These are phyloP conservation scores for Dioscorea zingiberensis DNA, from an alignment of 106 monocot species.

Conservation along the genomic window DNA sequence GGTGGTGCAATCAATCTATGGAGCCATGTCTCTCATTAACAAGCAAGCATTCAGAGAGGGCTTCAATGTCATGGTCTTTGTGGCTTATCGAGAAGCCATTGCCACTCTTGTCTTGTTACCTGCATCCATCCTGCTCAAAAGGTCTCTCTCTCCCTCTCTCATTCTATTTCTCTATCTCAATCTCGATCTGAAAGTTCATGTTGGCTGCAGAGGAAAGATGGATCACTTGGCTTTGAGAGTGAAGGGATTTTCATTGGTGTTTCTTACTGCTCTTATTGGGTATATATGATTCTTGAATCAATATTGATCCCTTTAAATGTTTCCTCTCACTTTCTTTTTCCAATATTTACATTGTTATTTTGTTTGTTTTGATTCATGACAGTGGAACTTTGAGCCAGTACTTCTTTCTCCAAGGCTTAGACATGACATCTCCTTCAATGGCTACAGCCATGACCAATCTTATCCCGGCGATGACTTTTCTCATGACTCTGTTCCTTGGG, in stretches of 20 bases:
- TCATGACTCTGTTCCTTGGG: slow-evolving; percentile 1
- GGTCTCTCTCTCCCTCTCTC: slow-evolving; percentile 1
- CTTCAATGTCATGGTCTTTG: slow-evolving; percentile 34
- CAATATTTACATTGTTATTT: too few species aligned
- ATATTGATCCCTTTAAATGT: too few species aligned
- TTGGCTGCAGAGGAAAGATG: slow-evolving; percentile 4
- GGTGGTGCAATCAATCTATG: slow-evolving; percentile 34
- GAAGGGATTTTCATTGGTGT: slow-evolving; percentile 28
- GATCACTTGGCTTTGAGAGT: slow-evolving; percentile 11
- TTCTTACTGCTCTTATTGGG: slow-evolving; percentile 34
- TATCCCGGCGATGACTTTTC: slow-evolving; percentile 3
- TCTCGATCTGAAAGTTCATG: neutral
- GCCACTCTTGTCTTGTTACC: slow-evolving; percentile 29
- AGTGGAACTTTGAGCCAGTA: neutral
- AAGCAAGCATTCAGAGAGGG: slow-evolving; percentile 23
- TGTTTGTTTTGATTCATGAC: neutral
- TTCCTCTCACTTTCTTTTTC: neutral
- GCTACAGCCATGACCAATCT: slow-evolving; percentile 1
- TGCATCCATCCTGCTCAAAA: slow-evolving; percentile 4
- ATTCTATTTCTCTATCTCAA: neutral
- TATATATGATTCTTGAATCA: too few species aligned
- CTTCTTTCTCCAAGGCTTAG: slow-evolving; percentile 1
- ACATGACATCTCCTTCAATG: slow-evolving; percentile 1
- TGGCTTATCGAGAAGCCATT: slow-evolving; percentile 34
- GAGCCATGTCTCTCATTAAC: slow-evolving; percentile 13